A percentile compares a stretch with the other conserved stretches of the same genome.
phyloP scores from a whole-genome alignment of 495 filamentous ascomycete species.

The Daldinia decipiens region DNA sequence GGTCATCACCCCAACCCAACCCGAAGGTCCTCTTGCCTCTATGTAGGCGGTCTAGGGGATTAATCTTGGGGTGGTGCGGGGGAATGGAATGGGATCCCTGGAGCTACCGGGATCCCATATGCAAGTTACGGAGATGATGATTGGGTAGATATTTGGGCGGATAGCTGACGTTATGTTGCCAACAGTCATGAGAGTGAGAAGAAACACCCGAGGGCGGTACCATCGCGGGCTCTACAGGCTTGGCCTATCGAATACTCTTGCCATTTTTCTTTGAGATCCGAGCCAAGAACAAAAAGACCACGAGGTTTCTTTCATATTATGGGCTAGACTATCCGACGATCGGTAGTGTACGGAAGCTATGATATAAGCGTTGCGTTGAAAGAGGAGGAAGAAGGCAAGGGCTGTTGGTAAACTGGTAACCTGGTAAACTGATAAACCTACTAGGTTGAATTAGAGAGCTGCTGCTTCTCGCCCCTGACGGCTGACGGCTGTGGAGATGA shows the following conservation, averaged over 20 bases:
- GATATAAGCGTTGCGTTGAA: conserved; percentile 27
- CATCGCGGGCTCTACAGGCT: conserved; percentile 19
- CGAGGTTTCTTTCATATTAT: conserved; percentile 6
- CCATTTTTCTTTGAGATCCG: conserved; percentile 13
- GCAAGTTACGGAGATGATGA: conserved; percentile 27
- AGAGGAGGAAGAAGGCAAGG: conserved; percentile 28
- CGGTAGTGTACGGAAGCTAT: conserved; percentile 23
- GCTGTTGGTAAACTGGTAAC: background rate
- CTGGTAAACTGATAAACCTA: background rate
- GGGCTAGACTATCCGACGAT: conserved; percentile 16
- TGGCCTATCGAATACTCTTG: conserved; percentile 1
- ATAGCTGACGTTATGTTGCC: conserved; percentile 26
- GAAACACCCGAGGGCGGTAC: conserved; percentile 22
- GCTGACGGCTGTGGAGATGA: background rate
- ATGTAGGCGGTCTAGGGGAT: conserved; percentile 28
- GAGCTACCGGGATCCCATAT: conserved; percentile 21
- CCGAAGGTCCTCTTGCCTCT: conserved; percentile 3
- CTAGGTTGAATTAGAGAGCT: conserved; percentile 9
- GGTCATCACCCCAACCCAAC: conserved; percentile 30
- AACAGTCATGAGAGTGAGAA: conserved; percentile 23
- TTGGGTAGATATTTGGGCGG: conserved; percentile 18
- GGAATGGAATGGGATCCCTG: conserved; percentile 40
- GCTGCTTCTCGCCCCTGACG: background rate
- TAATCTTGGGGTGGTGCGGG: conserved; percentile 37
- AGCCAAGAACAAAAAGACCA: conserved; percentile 14